A percentile compares a stretch with the other conserved stretches of the same genome.
Conservation (phyloP, 495 filamentous ascomycete genomes). For the Trichoderma gamsii region DNA sequence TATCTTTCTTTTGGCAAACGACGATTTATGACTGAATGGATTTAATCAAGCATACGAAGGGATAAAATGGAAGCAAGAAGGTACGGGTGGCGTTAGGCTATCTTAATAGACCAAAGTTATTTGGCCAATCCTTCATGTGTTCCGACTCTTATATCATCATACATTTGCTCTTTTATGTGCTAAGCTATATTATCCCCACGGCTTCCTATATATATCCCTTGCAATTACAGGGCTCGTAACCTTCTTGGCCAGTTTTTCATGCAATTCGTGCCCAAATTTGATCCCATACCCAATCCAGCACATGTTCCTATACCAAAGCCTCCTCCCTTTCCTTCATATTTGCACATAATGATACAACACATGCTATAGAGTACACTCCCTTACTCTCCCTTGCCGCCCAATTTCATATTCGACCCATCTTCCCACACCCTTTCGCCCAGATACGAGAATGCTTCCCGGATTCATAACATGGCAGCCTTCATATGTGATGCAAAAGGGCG, state of each 20-base stretch:
- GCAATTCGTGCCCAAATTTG: background rate
- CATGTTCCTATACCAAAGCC: background rate
- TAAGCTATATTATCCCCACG: background rate
- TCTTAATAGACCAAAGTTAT: background rate
- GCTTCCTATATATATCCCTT: background rate
- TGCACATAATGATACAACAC: background rate
- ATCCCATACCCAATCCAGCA: background rate
- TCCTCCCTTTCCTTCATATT: background rate
- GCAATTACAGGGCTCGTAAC: background rate
- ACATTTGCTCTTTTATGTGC: background rate
- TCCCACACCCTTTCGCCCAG: slow-evolving; percentile 54
- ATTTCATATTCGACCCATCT: slow-evolving; percentile 85
- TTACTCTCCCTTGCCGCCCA: slow-evolving; percentile 40
- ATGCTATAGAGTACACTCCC: slow-evolving; percentile 40
- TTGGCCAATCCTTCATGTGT: background rate
- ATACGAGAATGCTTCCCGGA: slow-evolving; percentile 67
- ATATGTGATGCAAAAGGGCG: slow-evolving; percentile 79
- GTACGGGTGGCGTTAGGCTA: background rate
- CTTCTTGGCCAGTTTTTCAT: background rate
- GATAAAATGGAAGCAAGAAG: background rate
- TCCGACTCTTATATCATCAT: background rate
- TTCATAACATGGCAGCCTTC: slow-evolving; percentile 97
- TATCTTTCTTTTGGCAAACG: background rate
- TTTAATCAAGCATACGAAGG: background rate
- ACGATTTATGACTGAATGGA: background rate